Conservation (phyloP, 2,329 filamentous ascomycete species). For the Byssochlamys sp. region DNA sequence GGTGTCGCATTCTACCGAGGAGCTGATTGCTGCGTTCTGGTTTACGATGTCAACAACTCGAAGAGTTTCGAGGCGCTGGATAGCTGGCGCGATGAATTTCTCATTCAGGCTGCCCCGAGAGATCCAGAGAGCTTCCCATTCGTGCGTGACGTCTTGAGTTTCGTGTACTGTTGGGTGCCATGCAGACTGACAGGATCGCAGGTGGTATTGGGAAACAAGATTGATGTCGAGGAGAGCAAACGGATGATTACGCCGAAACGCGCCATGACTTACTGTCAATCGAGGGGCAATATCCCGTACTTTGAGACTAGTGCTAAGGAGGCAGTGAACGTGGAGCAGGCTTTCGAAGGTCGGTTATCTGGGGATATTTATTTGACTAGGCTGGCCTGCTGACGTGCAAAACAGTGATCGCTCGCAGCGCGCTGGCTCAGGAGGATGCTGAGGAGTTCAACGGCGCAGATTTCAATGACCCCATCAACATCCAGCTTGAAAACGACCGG, state of each 20-base stretch:
- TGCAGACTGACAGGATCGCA: constrained; percentile 25
- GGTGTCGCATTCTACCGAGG: constrained; percentile 96
- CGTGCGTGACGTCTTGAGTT: constrained; percentile 48
- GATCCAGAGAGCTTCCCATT: constrained; percentile 97
- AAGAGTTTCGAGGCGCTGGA: constrained; percentile 98
- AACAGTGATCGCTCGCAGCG: constrained; percentile 87
- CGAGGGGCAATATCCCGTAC: constrained; percentile 93
- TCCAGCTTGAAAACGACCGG: constrained; percentile 86
- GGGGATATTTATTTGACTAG: not conserved
- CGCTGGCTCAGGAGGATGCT: constrained; percentile 89
- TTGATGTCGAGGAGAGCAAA: constrained; percentile 96
- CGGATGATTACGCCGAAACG: constrained; percentile 92
- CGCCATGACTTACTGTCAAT: constrained; percentile 94
- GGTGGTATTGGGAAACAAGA: constrained; percentile 97
- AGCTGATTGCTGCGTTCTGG: constrained; percentile 93
- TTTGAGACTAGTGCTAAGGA: constrained; percentile 99
- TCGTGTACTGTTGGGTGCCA: not conserved
- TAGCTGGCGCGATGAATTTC: constrained; percentile 95
- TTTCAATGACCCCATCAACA: constrained; percentile 96
- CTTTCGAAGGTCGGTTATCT: constrained; percentile 55
- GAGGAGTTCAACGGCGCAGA: constrained; percentile 87
- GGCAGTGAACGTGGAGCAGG: constrained; percentile 91
- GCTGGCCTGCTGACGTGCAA: not conserved
- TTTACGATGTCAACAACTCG: constrained; percentile 97
- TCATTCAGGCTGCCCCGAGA: constrained; percentile 91